These are phyloP conservation scores for Scutellaria minor DNA, from an alignment of 257 asterid species.

Conservation along the genomic window DNA sequence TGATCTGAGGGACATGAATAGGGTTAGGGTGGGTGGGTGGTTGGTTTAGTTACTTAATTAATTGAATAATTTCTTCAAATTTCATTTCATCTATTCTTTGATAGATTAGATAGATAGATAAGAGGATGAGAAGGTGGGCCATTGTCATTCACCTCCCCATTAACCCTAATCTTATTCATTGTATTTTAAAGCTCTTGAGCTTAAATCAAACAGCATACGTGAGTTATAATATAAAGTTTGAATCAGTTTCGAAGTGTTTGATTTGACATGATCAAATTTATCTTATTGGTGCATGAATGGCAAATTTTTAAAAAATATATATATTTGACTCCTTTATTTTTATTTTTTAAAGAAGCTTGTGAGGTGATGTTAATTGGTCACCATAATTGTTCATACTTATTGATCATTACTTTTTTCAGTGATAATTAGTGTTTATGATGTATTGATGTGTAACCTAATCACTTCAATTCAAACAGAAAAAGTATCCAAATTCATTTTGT, in stretches of 20 bases:
- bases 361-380: conserved; percentile 10
- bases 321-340: too few species aligned
- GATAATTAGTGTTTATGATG: neutral
- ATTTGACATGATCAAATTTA: conserved; percentile 26
- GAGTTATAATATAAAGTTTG: neutral
- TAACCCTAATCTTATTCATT: conserved; percentile 34
- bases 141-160: conserved; percentile 11
- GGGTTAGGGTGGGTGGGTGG: conserved; percentile 41
- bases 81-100: conserved; percentile 26
- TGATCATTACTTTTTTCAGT: neutral
- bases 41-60: conserved; percentile 35
- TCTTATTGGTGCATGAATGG: neutral
- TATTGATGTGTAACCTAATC: neutral
- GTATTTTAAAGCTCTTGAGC: conserved; percentile 30
- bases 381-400: neutral
- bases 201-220: conserved; percentile 25
- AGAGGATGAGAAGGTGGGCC: conserved; percentile 38
- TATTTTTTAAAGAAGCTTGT: too few species aligned
- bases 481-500: too few species aligned
- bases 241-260: conserved; percentile 17
- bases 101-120: conserved; percentile 24
- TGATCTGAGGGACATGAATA: conserved; percentile 23
- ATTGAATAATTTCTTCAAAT: conserved; percentile 32
- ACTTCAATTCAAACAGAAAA: neutral
- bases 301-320: too few species aligned